Percentiles rank a stretch among this genome's conserved stretches.
Conservation (phyloP, 2,329 filamentous ascomycete species). For the Arthroderma sp. region DNA sequence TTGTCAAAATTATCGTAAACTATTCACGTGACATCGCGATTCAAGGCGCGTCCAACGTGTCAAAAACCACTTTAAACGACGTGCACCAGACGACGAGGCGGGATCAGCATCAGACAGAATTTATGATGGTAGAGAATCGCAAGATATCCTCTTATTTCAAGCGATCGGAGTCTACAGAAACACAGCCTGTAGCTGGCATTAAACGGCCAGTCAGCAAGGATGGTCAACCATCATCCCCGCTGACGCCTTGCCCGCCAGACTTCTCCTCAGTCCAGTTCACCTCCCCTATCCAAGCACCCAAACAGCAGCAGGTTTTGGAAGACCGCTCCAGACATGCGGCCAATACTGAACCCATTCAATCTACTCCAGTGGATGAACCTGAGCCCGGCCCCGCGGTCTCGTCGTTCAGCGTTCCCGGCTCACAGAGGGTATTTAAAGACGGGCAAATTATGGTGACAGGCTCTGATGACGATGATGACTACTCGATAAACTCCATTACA, state of each 20-base stretch:
- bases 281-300: not conserved
- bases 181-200: not conserved
- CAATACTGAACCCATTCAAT: not conserved
- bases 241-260: constrained; percentile 9
- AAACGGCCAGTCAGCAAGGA: not conserved
- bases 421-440: constrained; percentile 35
- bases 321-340: not conserved
- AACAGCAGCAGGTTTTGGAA: not conserved
- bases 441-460: constrained; percentile 46
- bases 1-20: too few species aligned
- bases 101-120: not conserved
- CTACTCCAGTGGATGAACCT: not conserved
- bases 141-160: constrained; percentile 2
- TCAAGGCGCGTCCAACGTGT: not conserved
- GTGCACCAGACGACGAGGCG: not conserved
- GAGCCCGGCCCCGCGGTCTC: not conserved
- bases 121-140: not conserved
- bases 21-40: not conserved
- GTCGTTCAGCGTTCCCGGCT: constrained; percentile 10
- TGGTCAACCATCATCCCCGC: constrained; percentile 3
- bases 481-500: constrained; percentile 40
- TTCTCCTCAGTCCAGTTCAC: constrained; percentile 7
- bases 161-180: not conserved
- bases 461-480: constrained; percentile 56
- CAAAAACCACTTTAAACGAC: not conserved